Conservation (phyloP, 2,329 filamentous ascomycete species). For the Paecilomyces dactylethromorphus region DNA sequence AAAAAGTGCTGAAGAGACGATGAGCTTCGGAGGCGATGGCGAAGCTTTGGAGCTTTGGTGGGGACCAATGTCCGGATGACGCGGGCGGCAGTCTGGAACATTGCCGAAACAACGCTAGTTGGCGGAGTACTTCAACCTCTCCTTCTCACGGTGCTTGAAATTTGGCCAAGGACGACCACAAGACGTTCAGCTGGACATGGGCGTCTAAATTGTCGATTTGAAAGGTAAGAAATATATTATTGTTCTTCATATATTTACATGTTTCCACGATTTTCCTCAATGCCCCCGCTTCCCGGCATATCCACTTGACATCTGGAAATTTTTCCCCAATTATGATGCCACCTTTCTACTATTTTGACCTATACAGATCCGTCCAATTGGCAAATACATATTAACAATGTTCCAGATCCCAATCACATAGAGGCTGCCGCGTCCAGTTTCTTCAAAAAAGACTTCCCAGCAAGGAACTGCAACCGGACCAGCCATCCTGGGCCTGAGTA, state of each 20-base stretch:
- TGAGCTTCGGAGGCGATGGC: conserved; percentile 4
- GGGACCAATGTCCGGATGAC: neutral
- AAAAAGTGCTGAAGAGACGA: conserved; percentile 1
- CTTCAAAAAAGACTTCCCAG: neutral
- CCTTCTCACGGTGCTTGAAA: neutral
- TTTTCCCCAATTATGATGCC: neutral
- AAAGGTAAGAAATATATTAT: neutral
- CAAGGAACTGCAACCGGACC: neutral
- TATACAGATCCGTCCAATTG: neutral
- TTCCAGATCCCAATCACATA: neutral
- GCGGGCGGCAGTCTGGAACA: neutral
- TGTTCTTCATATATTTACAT: neutral
- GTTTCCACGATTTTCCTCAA: neutral
- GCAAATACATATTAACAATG: neutral
- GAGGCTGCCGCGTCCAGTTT: neutral
- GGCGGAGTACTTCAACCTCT: neutral
- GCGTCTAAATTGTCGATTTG: neutral
- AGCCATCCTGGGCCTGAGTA: neutral
- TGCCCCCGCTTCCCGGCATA: neutral
- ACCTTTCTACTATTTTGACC: neutral
- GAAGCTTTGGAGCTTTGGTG: neutral
- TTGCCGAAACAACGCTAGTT: neutral
- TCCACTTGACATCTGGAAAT: neutral
- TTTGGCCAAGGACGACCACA: neutral
- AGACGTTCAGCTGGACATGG: neutral